Evolutionary conservation across 495 filamentous ascomycete species (phyloP).

Genomic region (Penicillium odoratum): DNA sequence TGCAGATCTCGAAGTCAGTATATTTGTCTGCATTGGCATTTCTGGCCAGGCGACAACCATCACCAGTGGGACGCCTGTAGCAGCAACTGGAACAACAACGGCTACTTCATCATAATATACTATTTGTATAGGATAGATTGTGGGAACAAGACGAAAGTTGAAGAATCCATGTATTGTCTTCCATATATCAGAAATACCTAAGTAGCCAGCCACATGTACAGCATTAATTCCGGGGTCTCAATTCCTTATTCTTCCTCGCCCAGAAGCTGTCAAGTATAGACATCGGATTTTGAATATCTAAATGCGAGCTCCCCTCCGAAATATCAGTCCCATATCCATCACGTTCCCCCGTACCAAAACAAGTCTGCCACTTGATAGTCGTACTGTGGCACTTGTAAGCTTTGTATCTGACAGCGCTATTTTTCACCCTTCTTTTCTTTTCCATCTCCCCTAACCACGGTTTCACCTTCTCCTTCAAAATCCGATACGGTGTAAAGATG

Average conservation of each 20-base stretch:
- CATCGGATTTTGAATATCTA: neutral
- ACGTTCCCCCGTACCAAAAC: neutral
- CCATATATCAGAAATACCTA: no score
- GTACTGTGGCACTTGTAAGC: constrained; percentile 6
- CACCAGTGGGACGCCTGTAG: no score
- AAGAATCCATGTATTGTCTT: neutral
- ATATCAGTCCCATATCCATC: neutral
- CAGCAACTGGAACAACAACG: no score
- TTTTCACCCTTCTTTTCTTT: constrained; percentile 7
- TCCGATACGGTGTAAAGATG: constrained; percentile 8
- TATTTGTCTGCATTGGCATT: no score
- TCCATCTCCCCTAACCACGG: constrained; percentile 7
- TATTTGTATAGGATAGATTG: no score
- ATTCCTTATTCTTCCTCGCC: no score
- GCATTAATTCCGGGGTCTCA: no score
- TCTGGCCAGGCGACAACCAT: no score
- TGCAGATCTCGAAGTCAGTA: no score
- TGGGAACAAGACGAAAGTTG: no score
- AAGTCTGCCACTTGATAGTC: constrained; percentile 2
- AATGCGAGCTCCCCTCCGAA: constrained; percentile 8
- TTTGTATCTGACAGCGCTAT: neutral
- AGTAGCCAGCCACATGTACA: no score
- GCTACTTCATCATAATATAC: no score
- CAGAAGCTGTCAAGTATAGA: neutral
- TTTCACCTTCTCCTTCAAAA: constrained; percentile 1